Evolutionary conservation across 257 asterid species (phyloP).

Genomic region (Echites panduratus): DNA sequence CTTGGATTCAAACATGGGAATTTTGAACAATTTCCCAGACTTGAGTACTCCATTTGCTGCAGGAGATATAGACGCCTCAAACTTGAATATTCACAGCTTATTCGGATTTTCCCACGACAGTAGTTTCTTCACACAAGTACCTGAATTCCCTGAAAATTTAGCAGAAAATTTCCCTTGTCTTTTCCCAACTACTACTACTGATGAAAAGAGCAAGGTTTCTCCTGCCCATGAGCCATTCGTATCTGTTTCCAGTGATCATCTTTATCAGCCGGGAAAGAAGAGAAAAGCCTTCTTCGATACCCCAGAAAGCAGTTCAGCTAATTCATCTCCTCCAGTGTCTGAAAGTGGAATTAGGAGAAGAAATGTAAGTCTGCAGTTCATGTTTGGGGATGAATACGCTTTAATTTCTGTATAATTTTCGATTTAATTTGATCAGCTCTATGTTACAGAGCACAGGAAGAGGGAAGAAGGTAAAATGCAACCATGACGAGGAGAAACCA

Average conservation of each 20-base stretch:
- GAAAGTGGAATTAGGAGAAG: conserved; percentile 30
- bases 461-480: conserved; percentile 40
- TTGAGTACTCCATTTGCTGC: conserved; percentile 16
- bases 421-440: not conserved
- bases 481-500: conserved; percentile 37
- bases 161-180: conserved; percentile 29
- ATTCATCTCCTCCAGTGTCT: conserved; percentile 55
- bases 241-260: conserved; percentile 13
- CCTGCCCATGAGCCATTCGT: conserved; percentile 12
- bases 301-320: conserved; percentile 39
- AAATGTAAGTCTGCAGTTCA: conserved; percentile 26
- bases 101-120: conserved; percentile 33
- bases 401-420: too few relatives aligned
- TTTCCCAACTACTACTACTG: conserved; percentile 5
- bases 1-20: conserved; percentile 36
- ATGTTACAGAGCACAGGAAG: conserved; percentile 31
- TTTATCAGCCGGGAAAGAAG: conserved; percentile 26
- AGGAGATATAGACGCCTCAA: conserved; percentile 15
- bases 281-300: conserved; percentile 36
- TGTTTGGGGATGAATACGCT: too few relatives aligned
- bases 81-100: conserved; percentile 23
- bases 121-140: conserved; percentile 17
- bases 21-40: conserved; percentile 35
- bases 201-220: conserved; percentile 14
- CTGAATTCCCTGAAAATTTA: conserved; percentile 33